Conservation (phyloP, 2,329 filamentous ascomycete species). For the Sclerotiophoma versabilis region DNA sequence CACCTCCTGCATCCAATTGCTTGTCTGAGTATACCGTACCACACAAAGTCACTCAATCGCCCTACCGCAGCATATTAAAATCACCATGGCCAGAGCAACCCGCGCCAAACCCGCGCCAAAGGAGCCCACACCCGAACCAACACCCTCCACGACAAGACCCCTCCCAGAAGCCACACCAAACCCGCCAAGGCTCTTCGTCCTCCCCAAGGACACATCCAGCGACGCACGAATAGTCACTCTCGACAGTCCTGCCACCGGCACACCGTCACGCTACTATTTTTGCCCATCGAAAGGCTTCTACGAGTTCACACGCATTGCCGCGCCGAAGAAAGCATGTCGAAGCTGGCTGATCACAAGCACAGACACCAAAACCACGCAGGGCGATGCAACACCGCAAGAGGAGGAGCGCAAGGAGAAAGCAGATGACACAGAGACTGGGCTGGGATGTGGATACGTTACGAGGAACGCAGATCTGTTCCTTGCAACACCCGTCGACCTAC, state of each 20-base stretch:
- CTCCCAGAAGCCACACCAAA: slow-evolving; percentile 49
- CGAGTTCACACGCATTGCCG: slow-evolving; percentile 66
- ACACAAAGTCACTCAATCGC: not conserved
- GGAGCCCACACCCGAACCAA: slow-evolving; percentile 32
- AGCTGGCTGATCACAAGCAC: slow-evolving; percentile 61
- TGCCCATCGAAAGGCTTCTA: slow-evolving; percentile 65
- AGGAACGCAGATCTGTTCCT: slow-evolving; percentile 78
- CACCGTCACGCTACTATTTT: slow-evolving; percentile 62
- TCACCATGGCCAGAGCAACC: slow-evolving; percentile 44
- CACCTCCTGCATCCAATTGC: not conserved
- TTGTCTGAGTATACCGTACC: too few relatives aligned
- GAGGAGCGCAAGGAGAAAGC: not conserved
- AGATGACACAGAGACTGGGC: not conserved
- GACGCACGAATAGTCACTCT: slow-evolving; percentile 64
- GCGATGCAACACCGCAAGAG: not conserved
- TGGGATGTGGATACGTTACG: slow-evolving; percentile 62
- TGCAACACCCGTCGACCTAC: slow-evolving; percentile 81
- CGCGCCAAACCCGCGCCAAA: slow-evolving; percentile 41
- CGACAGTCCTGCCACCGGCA: slow-evolving; percentile 60
- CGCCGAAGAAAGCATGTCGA: slow-evolving; percentile 57
- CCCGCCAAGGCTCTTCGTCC: slow-evolving; percentile 63
- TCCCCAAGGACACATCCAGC: slow-evolving; percentile 61
- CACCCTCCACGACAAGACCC: slow-evolving; percentile 29
- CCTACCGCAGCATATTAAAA: not conserved
- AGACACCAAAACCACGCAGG: slow-evolving; percentile 6